Evolutionary conservation across 169 alveolate genomes (phyloP).

Genomic region (Cryptosporidium meleagridis): DNA sequence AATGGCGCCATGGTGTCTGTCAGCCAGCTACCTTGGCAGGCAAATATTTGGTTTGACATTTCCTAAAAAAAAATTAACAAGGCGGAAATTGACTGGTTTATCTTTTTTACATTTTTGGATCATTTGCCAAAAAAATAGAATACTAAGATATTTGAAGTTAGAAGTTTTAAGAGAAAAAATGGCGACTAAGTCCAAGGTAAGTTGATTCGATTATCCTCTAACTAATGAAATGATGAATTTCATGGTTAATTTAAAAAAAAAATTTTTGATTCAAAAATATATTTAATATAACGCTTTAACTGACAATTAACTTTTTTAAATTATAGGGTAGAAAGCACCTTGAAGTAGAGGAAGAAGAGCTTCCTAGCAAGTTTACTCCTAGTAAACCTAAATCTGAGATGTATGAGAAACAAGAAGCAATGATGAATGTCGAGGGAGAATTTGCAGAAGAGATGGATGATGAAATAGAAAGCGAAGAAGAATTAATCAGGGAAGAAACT

Average conservation of each 20-base stretch:
- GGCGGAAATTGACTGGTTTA: slow-evolving; percentile 3
- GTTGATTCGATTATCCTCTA: background rate
- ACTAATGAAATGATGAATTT: background rate
- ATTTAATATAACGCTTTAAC: background rate
- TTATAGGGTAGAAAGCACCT: slow-evolving; percentile 32
- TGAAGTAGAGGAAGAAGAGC: slow-evolving; percentile 19
- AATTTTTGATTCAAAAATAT: background rate
- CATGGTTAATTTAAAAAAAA: background rate
- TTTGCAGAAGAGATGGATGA: slow-evolving; percentile 68
- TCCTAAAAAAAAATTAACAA: background rate
- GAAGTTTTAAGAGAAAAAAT: background rate
- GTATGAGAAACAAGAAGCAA: slow-evolving; percentile 27
- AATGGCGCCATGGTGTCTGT: background rate
- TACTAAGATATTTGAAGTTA: background rate
- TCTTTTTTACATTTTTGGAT: background rate
- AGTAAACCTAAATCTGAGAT: slow-evolving; percentile 26
- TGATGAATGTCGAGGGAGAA: slow-evolving; percentile 52
- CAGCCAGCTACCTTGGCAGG: background rate
- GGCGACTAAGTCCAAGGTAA: slow-evolving; percentile 33
- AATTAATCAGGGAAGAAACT: slow-evolving; percentile 3
- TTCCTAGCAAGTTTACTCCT: slow-evolving; percentile 48
- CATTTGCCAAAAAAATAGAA: background rate
- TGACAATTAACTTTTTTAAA: background rate
- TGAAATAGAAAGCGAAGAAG: slow-evolving; percentile 52
- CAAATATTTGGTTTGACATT: background rate